These are phyloP conservation scores for Aspergillus piperis DNA, from an alignment of 2,329 filamentous ascomycete genomes.

Conservation along the genomic window DNA sequence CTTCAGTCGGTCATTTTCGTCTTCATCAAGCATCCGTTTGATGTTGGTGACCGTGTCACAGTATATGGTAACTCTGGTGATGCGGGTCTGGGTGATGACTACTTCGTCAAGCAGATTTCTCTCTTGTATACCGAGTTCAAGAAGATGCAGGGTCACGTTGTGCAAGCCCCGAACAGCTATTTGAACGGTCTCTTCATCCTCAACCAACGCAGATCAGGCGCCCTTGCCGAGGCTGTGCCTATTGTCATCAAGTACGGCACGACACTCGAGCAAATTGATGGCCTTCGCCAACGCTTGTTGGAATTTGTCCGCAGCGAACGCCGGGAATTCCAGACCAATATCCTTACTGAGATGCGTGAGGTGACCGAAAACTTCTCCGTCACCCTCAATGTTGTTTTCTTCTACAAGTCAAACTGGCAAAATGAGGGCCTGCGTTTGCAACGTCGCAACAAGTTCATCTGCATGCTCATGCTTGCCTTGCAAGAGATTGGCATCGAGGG, in stretches of 20 bases:
- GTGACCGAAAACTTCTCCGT: slow-evolving; percentile 83
- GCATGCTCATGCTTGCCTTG: slow-evolving; percentile 84
- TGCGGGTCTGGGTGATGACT: slow-evolving; percentile 80
- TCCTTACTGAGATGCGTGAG: slow-evolving; percentile 78
- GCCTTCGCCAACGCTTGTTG: slow-evolving; percentile 74
- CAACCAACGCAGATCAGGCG: slow-evolving; percentile 88
- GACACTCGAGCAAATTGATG: slow-evolving; percentile 76
- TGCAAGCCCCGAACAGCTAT: slow-evolving; percentile 92
- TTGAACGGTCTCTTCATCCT: slow-evolving; percentile 92
- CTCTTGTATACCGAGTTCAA: slow-evolving; percentile 96
- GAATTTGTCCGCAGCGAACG: slow-evolving; percentile 84
- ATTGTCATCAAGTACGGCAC: slow-evolving; percentile 89
- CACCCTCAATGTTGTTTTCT: slow-evolving; percentile 90
- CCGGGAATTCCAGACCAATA: slow-evolving; percentile 83
- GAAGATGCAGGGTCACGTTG: slow-evolving; percentile 96
- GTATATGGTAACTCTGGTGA: slow-evolving; percentile 88
- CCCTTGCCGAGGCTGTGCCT: slow-evolving; percentile 80
- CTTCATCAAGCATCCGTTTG: slow-evolving; percentile 96
- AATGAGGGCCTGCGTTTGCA: slow-evolving; percentile 89
- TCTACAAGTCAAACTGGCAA: slow-evolving; percentile 97
- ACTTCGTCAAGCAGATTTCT: slow-evolving; percentile 93
- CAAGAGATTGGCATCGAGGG: slow-evolving; percentile 82
- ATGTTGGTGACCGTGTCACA: slow-evolving; percentile 89
- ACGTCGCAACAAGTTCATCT: slow-evolving; percentile 91
- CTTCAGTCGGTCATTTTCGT: slow-evolving; percentile 92